Evolutionary conservation across 2,329 filamentous ascomycete genomes (phyloP).

Genomic region (Diplodia sapinea): DNA sequence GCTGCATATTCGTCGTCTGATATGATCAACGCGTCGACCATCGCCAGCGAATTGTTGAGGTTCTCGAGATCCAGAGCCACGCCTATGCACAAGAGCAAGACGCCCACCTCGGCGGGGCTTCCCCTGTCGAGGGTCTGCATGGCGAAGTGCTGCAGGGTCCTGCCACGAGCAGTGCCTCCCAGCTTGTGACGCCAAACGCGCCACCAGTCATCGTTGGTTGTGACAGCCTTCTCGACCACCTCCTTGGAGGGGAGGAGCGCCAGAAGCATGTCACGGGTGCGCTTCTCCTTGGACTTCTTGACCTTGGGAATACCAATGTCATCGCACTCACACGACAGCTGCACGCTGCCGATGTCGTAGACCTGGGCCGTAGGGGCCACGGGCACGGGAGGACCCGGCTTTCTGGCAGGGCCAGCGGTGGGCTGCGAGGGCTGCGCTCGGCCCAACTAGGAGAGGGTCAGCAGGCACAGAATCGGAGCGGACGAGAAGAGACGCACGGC

Average conservation of each 20-base stretch:
- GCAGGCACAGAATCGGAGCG: background rate
- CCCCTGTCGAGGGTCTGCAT: conserved; percentile 53
- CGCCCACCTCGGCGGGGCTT: conserved; percentile 48
- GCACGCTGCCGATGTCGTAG: conserved; percentile 2
- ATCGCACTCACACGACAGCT: conserved; percentile 20
- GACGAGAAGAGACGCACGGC: conserved; percentile 25
- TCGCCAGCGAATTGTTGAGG: conserved; percentile 54
- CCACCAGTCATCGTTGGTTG: conserved; percentile 50
- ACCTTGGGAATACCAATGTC: conserved; percentile 25
- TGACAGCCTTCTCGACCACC: conserved; percentile 39
- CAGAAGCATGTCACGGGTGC: conserved; percentile 45
- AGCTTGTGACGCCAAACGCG: conserved; percentile 51
- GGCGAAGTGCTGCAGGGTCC: conserved; percentile 49
- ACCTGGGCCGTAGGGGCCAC: background rate
- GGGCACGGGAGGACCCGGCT: background rate
- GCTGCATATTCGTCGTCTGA: conserved; percentile 58
- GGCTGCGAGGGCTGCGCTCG: conserved; percentile 1
- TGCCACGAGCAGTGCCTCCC: conserved; percentile 48
- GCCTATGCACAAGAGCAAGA: conserved; percentile 47
- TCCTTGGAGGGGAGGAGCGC: conserved; percentile 43
- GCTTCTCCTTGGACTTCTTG: conserved; percentile 41
- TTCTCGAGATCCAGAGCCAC: conserved; percentile 49
- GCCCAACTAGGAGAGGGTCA: conserved; percentile 24
- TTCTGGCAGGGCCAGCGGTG: background rate
- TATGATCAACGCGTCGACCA: conserved; percentile 56